Conservation (phyloP, 2,329 filamentous ascomycete genomes). For the Dactylellina sp. region DNA sequence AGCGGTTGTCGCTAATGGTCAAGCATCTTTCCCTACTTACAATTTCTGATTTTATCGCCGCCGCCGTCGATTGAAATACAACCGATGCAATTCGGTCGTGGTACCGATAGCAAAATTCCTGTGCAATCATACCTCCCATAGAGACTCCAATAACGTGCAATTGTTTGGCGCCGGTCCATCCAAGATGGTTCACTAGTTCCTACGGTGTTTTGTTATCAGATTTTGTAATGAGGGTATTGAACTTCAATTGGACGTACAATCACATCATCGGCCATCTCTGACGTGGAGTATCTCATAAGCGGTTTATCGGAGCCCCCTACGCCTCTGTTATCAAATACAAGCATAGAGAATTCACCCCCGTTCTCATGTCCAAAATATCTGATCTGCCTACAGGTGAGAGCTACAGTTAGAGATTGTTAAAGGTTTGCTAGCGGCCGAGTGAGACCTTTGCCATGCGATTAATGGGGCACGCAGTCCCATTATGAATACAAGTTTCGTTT, state of each 20-base stretch:
- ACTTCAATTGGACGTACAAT: slow-evolving; percentile 62
- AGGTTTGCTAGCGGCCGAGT: neutral
- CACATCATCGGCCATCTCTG: slow-evolving; percentile 83
- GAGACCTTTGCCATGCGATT: slow-evolving; percentile 39
- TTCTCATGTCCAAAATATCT: slow-evolving; percentile 81
- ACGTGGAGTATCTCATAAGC: slow-evolving; percentile 80
- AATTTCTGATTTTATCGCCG: slow-evolving; percentile 61
- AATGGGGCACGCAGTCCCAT: slow-evolving; percentile 78
- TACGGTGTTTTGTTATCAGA: slow-evolving; percentile 74
- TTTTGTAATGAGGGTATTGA: slow-evolving; percentile 69
- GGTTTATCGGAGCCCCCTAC: slow-evolving; percentile 85
- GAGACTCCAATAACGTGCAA: slow-evolving; percentile 81
- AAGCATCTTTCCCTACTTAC: slow-evolving; percentile 23
- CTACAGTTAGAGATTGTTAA: slow-evolving; percentile 64
- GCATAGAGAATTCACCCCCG: slow-evolving; percentile 75
- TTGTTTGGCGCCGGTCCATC: slow-evolving; percentile 65
- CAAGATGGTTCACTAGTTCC: slow-evolving; percentile 61
- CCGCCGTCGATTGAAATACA: slow-evolving; percentile 73
- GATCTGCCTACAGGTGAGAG: slow-evolving; percentile 72
- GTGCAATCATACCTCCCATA: slow-evolving; percentile 92
- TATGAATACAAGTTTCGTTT: slow-evolving; percentile 67
- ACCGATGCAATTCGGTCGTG: slow-evolving; percentile 70
- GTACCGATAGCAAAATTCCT: slow-evolving; percentile 75
- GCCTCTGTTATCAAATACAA: slow-evolving; percentile 83
- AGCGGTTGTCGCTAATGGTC: too few species aligned